Percentiles rank a stretch among this genome's conserved stretches.
phyloP scores from a whole-genome alignment of 2,329 filamentous ascomycete genomes.

The Penicillium sclerotiorum region DNA sequence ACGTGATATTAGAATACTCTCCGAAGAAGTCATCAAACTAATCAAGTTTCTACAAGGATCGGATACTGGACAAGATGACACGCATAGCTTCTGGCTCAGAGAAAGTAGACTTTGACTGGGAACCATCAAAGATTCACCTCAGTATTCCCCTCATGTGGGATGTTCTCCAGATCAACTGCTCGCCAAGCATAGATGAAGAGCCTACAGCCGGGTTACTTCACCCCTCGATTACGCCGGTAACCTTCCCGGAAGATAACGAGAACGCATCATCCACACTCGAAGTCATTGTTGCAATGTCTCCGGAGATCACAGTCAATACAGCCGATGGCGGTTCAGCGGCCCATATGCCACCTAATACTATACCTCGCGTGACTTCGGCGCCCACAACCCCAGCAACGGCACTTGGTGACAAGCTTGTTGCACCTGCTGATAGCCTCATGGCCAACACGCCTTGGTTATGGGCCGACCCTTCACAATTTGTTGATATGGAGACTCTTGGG shows the following conservation, averaged over 20 bases:
- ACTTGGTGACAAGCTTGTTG: constrained; percentile 25
- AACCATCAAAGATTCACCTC: constrained; percentile 56
- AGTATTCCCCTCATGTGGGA: constrained; percentile 59
- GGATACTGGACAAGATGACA: constrained; percentile 53
- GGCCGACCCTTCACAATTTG: constrained; percentile 36
- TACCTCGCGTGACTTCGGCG: constrained; percentile 18
- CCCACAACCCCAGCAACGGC: constrained; percentile 8
- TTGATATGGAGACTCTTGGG: constrained; percentile 34
- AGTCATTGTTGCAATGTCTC: constrained; percentile 56
- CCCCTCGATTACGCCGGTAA: constrained; percentile 42
- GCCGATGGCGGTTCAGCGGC: constrained; percentile 56
- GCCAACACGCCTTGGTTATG: constrained; percentile 40
- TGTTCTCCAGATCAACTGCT: constrained; percentile 53
- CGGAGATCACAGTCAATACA: constrained; percentile 56
- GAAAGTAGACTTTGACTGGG: constrained; percentile 55
- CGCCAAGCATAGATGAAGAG: constrained; percentile 39
- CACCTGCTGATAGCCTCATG: constrained; percentile 38
- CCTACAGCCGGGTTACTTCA: constrained; percentile 47
- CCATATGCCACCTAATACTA: constrained; percentile 41
- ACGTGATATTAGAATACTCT: constrained; percentile 25
- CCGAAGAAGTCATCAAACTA: not conserved
- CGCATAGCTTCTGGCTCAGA: constrained; percentile 54
- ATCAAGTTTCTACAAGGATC: constrained; percentile 41
- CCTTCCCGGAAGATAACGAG: constrained; percentile 34
- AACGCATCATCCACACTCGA: constrained; percentile 46